Conservation (phyloP, 768 basidiomycete species). For the Strobilomyces echinocephalus region DNA sequence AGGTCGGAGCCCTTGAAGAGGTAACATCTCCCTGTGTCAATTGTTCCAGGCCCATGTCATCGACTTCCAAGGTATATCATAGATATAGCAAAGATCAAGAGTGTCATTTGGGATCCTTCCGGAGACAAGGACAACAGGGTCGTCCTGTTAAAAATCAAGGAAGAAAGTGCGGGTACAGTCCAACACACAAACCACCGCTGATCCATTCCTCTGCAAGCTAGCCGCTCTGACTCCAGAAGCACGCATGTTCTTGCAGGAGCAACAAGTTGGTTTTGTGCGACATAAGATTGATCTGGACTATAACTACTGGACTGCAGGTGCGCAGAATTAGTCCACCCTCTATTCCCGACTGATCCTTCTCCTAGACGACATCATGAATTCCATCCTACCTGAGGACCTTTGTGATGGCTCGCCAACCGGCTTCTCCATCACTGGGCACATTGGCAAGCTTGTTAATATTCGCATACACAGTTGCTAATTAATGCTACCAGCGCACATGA, state of each 20-base stretch:
- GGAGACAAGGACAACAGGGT: constrained; percentile 51
- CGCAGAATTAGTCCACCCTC: background rate
- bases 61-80: constrained; percentile 47
- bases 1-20: constrained; percentile 55
- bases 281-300: constrained; percentile 70
- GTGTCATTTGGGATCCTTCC: constrained; percentile 48
- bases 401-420: constrained; percentile 77
- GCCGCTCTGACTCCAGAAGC: constrained; percentile 61
- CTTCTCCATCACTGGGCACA: constrained; percentile 86
- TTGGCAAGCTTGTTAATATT: constrained; percentile 52
- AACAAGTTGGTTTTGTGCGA: constrained; percentile 50
- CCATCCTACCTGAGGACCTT: constrained; percentile 75
- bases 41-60: constrained; percentile 7
- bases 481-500: constrained; percentile 70
- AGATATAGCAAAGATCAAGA: constrained; percentile 64
- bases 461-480: background rate
- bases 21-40: constrained; percentile 35
- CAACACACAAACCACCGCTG: background rate
- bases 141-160: constrained; percentile 58
- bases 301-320: constrained; percentile 86
- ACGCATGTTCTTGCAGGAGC: constrained; percentile 49
- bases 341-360: background rate
- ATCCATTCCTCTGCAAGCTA: constrained; percentile 41
- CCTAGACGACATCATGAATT: constrained; percentile 78
- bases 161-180: constrained; percentile 48